phyloP scores from a whole-genome alignment of 495 filamentous ascomycete genomes.

The Talaromyces ruber region DNA sequence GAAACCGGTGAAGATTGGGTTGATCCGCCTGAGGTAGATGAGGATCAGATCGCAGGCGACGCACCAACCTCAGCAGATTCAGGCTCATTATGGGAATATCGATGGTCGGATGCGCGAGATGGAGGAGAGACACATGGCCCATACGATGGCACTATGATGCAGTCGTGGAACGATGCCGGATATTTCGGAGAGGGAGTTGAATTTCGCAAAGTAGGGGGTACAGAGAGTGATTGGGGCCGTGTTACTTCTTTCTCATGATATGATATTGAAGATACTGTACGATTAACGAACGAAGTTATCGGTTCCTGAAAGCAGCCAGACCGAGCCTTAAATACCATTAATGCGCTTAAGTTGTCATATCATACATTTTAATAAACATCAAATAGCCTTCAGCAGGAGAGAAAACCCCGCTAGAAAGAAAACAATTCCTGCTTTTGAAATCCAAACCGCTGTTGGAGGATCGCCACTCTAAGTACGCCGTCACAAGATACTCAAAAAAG shows the following conservation, averaged over 20 bases:
- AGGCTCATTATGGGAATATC: constrained; percentile 72
- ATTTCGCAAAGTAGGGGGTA: constrained; percentile 58
- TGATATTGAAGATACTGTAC: not conserved
- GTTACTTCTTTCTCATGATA: constrained; percentile 1
- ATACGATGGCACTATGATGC: constrained; percentile 78
- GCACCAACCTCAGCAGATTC: constrained; percentile 7
- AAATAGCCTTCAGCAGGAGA: not conserved
- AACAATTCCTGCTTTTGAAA: constrained; percentile 9
- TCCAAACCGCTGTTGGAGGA: not conserved
- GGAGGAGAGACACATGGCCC: constrained; percentile 73
- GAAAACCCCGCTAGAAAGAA: constrained; percentile 9
- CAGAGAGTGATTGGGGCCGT: constrained; percentile 48
- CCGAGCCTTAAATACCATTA: constrained; percentile 3
- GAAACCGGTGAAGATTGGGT: constrained; percentile 90
- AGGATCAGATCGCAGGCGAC: constrained; percentile 9
- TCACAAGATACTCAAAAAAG: constrained; percentile 9
- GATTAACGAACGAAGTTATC: not conserved
- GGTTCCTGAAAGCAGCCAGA: not conserved
- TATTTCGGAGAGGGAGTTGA: constrained; percentile 94
- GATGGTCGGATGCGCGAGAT: constrained; percentile 87
- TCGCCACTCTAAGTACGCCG: constrained; percentile 6
- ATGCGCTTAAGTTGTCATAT: constrained; percentile 31
- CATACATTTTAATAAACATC: constrained; percentile 33
- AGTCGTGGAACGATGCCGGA: constrained; percentile 77
- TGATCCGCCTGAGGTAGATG: constrained; percentile 37